Evolutionary conservation across 257 asterid genomes (phyloP), one percentile per base, ranked within the genome.

Genomic region (Salvia hispanica): DNA sequence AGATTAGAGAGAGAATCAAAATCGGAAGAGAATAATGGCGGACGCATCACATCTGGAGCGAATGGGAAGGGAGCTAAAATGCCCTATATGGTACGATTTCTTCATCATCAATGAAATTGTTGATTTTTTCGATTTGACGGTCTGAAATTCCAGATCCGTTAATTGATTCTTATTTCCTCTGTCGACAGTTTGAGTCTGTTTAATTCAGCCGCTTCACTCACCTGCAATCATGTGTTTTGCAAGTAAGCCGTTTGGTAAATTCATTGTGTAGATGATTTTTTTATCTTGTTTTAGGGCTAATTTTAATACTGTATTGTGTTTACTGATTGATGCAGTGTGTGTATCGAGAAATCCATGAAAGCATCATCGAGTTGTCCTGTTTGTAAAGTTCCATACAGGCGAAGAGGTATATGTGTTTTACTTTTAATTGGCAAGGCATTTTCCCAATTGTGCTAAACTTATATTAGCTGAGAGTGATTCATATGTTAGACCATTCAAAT

Each of bases 31-130:
- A 45, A 53, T 40, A 76, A 90, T 90, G 97, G 88, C 95, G 16
- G 95, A 86, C 65, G 58, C 79, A 51, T 84, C 89, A 11, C 94
- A 93, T 66, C 91, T 90, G 3, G 99, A 90, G 71, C 85, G 83
- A 67, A 86, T 93, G 99, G 99, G 96, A 14, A 84, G 92, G 83
- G 99, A 93, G 82, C 99, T 93, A 78, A 90, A 93, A 78, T 93
- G 99, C 55, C 97, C 99, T 18, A 93, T 93, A 66, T 93, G 99
- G 99, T 90, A 80, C 8, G 37, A 11, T n/a, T 66, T 5, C 31
- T 1, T 25, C 2, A 25, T 25, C 40, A 42, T 42, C 7, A 34
- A 21, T 62, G 16, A 14, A 18, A 52, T 45, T 25, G 15, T 1
- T 8, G 0, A 15, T 11, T 56, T 21, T 25, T 25, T 40, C 9